Percentiles rank a stretch among this genome's conserved stretches.
These are phyloP conservation scores for Ogataea saltuana DNA, from an alignment of 805 yeast species.

Conservation along the genomic window DNA sequence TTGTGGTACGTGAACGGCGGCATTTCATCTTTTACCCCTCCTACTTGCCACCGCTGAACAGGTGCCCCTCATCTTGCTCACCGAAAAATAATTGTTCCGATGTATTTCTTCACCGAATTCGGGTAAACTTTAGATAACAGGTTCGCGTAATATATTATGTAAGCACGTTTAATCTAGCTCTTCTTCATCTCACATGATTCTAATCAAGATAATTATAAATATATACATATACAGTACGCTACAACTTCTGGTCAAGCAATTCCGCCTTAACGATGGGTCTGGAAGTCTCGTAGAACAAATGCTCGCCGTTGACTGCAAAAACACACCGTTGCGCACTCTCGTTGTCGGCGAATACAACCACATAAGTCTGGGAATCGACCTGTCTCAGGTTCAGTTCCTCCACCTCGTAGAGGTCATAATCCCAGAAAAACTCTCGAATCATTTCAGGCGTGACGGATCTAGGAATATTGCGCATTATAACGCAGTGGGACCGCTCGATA, in stretches of 20 bases:
- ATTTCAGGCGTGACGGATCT: slow-evolving; percentile 40
- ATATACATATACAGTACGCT: not conserved
- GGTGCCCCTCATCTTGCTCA: not conserved
- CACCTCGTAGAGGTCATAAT: slow-evolving; percentile 43
- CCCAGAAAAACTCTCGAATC: slow-evolving; percentile 45
- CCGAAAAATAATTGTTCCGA: slow-evolving; percentile 1
- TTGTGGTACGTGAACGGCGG: slow-evolving; percentile 1
- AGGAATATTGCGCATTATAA: slow-evolving; percentile 49
- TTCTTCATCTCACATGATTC: too few species aligned
- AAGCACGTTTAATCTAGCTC: too few species aligned
- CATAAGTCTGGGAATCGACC: slow-evolving; percentile 26
- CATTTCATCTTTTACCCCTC: slow-evolving; percentile 3
- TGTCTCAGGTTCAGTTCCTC: slow-evolving; percentile 22
- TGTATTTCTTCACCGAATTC: not conserved
- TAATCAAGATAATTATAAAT: too few species aligned
- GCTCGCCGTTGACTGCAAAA: slow-evolving; percentile 50
- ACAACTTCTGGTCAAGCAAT: slow-evolving; percentile 24
- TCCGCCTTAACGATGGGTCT: slow-evolving; percentile 38
- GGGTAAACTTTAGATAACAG: not conserved
- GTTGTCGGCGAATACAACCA: slow-evolving; percentile 46
- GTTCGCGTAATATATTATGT: not conserved
- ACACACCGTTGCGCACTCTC: slow-evolving; percentile 53
- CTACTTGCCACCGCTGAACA: not conserved
- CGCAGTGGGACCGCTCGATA: slow-evolving; percentile 35
- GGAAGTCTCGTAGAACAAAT: slow-evolving; percentile 30